Conservation (phyloP, 2,329 filamentous ascomycete genomes). For the Penicillium decumbens region DNA sequence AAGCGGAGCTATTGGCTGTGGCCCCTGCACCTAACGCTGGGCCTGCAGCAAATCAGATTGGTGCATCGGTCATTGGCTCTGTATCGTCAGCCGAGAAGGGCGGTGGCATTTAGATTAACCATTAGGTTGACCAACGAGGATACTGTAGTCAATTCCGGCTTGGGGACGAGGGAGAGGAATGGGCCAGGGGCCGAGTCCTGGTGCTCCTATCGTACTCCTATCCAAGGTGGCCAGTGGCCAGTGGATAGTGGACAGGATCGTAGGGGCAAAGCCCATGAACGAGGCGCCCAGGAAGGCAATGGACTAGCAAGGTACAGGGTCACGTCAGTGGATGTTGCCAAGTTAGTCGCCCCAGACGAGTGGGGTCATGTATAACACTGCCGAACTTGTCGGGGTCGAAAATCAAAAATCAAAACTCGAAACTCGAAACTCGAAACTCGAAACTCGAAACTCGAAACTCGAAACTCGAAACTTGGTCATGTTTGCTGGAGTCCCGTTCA, state of each 20-base stretch:
- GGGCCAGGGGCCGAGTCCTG: background rate
- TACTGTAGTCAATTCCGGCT: no score
- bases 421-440: no score
- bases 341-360: constrained; percentile 24
- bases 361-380: constrained; percentile 30
- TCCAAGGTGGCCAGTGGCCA: background rate
- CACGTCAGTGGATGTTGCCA: constrained; percentile 10
- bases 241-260: no score
- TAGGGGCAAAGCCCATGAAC: constrained; percentile 8
- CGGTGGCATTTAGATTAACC: constrained; percentile 13
- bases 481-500: background rate
- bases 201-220: no score
- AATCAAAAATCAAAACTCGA: background rate
- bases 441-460: background rate
- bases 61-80: constrained; percentile 6
- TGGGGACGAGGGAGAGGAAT: background rate
- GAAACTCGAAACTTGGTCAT: constrained; percentile 5
- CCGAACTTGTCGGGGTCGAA: constrained; percentile 18
- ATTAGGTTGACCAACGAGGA: no score
- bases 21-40: constrained; percentile 18
- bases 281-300: background rate
- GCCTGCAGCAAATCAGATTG: constrained; percentile 14
- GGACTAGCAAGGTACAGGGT: background rate
- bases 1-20: constrained; percentile 25
- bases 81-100: constrained; percentile 4